Base-by-base conservation (phyloP, 768 basidiomycete species). In the Piloderma croceum region DNA sequence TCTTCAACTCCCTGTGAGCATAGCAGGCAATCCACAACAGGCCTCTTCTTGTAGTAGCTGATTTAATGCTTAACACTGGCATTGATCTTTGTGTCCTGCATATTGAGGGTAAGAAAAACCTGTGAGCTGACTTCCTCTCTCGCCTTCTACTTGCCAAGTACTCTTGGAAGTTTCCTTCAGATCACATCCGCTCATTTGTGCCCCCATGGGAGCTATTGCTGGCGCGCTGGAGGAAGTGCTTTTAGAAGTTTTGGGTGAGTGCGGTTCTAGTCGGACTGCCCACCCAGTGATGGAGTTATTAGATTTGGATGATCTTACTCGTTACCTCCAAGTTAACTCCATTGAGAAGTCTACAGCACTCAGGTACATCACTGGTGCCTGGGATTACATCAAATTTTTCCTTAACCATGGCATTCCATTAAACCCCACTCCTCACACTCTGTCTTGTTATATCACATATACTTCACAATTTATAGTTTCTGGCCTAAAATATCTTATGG, bases 331-430 rank as follows among this genome's bases (percentile, higher is more conserved):
- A n/a, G 34, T 45, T 3, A 47, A 51, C 18, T 45, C 58, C 24
- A 49, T 55, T 18, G 47, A 56, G 31, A 31, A 41, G 15, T 53
- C 39, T 6, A 51, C 48, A 6, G 29, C 10, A 3, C 38, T 33
- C 23, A n/a, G n/a, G n/a, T 59, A 59, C 15, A 21, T 39, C 2
- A 56, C 50, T 2, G 51, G 56, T 4, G 54, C 49, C 17, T 11
- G 45, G 3, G 51, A 57, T 22, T 56, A 56, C 19, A 36, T 50
- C 22, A 15, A 24, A 9, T 55, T 59, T 22, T 59, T 51, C 24
- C 21, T 19, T 4, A 23, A 19, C 0, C 39, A 52, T 39, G n/a
- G 29, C 3, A 36, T 54, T 12, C 47, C 50, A 7, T 37, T 56
- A 5, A 41, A 52, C 13, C 53, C 51, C 2, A 53, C 54, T 11